Percentiles rank a stretch among this genome's conserved stretches.
Conservation (phyloP, 108 stramenopile species). For the Pseudonitzschia multiseries region DNA sequence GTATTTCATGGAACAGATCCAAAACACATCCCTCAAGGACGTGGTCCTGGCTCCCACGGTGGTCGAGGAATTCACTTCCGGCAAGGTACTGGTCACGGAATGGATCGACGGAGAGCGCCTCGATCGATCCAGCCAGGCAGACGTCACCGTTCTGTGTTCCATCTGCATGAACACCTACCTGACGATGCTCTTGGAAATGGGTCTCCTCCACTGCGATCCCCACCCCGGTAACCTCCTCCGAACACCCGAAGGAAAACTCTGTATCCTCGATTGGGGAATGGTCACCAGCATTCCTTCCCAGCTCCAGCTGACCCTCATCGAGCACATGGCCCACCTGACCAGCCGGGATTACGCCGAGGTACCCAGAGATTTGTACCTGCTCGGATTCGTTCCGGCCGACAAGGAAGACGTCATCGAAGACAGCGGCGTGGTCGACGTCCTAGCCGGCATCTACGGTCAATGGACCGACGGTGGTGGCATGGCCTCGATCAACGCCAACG, state of each 20-base stretch:
- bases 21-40: constrained; percentile 65
- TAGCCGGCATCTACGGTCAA: constrained; percentile 86
- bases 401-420: constrained; percentile 80
- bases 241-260: constrained; percentile 87
- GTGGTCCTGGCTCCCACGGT: constrained; percentile 82
- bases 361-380: constrained; percentile 82
- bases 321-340: constrained; percentile 95
- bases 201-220: constrained; percentile 62
- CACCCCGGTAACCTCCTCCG: constrained; percentile 63
- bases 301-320: constrained; percentile 85
- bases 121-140: constrained; percentile 68
- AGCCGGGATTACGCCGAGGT: constrained; percentile 90
- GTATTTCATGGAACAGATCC: constrained; percentile 64
- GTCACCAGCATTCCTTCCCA: constrained; percentile 84
- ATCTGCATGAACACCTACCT: constrained; percentile 91
- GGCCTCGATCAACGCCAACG: constrained; percentile 87
- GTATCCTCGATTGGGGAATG: constrained; percentile 96
- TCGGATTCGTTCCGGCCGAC: constrained; percentile 87
- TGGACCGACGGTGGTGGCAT: constrained; percentile 92
- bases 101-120: constrained; percentile 94
- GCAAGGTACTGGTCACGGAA: constrained; percentile 83
- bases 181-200: constrained; percentile 84
- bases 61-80: constrained; percentile 70
- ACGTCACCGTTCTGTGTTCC: constrained; percentile 78
- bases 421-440: constrained; percentile 83